Percentiles rank a stretch among this genome's conserved stretches.
phyloP scores from a whole-genome alignment of 1,139 yeast species.

The Eremothecium cymbalariae region DNA sequence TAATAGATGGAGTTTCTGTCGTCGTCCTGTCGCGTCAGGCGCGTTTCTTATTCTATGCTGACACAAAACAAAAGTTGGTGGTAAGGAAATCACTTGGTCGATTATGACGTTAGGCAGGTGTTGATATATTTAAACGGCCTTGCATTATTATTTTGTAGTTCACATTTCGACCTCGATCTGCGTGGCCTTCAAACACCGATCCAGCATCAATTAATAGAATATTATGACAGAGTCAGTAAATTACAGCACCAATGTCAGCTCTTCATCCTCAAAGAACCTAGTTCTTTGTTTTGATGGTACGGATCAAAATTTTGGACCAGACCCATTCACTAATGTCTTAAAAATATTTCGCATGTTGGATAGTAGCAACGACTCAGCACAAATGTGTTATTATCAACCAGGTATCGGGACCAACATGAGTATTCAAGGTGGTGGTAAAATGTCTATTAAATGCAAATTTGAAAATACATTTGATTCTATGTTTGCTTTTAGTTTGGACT shows the following conservation, averaged over 20 bases:
- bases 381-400: slow-evolving; percentile 57
- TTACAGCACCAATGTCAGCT: no score
- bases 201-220: background rate
- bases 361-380: slow-evolving; percentile 35
- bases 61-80: slow-evolving; percentile 7
- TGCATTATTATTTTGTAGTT: no score
- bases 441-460: slow-evolving; percentile 12
- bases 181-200: no score
- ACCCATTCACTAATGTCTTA: slow-evolving; percentile 48
- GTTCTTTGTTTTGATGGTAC: slow-evolving; percentile 61
- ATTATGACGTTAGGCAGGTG: background rate
- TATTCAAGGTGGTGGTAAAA: background rate
- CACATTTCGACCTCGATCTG: background rate
- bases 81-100: no score
- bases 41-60: slow-evolving; percentile 5
- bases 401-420: slow-evolving; percentile 49
- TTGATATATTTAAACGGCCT: background rate
- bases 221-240: slow-evolving; percentile 1
- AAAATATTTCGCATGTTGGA: slow-evolving; percentile 47
- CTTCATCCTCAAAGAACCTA: slow-evolving; percentile 32
- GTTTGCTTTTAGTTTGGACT: slow-evolving; percentile 46
- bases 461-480: slow-evolving; percentile 39
- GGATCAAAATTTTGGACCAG: slow-evolving; percentile 47
- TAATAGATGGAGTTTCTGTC: background rate
- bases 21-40: no score